Evolutionary conservation across 495 filamentous ascomycete genomes (phyloP).

Genomic region (Halenospora varia): DNA sequence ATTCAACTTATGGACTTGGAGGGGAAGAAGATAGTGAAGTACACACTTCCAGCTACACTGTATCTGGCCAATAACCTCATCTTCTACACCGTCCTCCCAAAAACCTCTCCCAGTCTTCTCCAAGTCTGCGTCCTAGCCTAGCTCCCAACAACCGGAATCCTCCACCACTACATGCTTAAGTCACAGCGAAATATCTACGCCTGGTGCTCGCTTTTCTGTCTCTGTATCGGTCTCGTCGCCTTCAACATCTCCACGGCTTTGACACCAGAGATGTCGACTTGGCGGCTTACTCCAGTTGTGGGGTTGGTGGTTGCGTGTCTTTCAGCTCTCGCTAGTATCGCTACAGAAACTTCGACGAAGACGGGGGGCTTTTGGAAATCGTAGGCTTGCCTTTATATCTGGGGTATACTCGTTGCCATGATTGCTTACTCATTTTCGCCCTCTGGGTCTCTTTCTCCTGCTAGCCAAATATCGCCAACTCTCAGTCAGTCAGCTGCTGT

Average conservation of each 20-base stretch:
- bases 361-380: slow-evolving; percentile 12
- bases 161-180: slow-evolving; percentile 16
- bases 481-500: too few species aligned
- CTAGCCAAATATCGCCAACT: too few species aligned
- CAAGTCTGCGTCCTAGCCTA: slow-evolving; percentile 13
- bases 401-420: slow-evolving; percentile 10
- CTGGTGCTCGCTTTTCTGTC: slow-evolving; percentile 6
- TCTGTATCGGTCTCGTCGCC: slow-evolving; percentile 10
- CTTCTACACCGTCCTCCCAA: slow-evolving; percentile 12
- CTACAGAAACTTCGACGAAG: slow-evolving; percentile 12
- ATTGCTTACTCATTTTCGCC: slow-evolving; percentile 7
- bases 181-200: slow-evolving; percentile 10
- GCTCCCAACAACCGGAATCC: slow-evolving; percentile 13
- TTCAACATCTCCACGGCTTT: slow-evolving; percentile 10
- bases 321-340: slow-evolving; percentile 10
- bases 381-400: slow-evolving; percentile 15
- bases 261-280: neutral
- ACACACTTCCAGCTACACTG: slow-evolving; percentile 6
- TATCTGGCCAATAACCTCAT: slow-evolving; percentile 15
- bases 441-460: too few species aligned
- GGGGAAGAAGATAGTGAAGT: slow-evolving; percentile 4
- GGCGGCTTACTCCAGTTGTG: slow-evolving; percentile 10
- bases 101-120: slow-evolving; percentile 8
- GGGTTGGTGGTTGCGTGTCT: slow-evolving; percentile 14
- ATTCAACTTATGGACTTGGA: slow-evolving; percentile 1